A percentile compares a stretch with the other conserved stretches of the same genome.
These are phyloP conservation scores for Fusarium duplospermum DNA, from an alignment of 2,329 filamentous ascomycete species.

Conservation along the genomic window DNA sequence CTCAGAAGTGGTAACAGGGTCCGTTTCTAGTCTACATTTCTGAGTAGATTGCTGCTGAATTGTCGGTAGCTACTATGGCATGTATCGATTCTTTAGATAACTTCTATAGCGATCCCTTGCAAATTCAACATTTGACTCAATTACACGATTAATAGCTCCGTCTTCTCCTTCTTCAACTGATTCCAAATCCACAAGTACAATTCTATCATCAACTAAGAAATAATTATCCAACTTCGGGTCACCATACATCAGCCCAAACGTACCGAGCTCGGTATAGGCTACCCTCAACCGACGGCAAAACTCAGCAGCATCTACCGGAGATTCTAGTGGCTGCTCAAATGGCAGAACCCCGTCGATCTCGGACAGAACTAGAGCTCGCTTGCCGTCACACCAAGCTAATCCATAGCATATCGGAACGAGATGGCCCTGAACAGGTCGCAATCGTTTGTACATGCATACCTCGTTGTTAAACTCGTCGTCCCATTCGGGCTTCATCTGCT, in stretches of 20 bases:
- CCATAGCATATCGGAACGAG: constrained; percentile 27
- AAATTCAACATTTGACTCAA: not conserved
- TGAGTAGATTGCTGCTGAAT: no score
- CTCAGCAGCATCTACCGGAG: not conserved
- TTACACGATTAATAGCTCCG: not conserved
- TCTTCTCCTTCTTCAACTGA: not conserved
- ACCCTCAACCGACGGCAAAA: not conserved
- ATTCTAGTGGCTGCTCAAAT: constrained; percentile 1
- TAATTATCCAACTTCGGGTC: constrained; percentile 25
- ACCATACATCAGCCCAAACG: constrained; percentile 3
- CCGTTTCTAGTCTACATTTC: no score
- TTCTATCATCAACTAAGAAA: constrained; percentile 20
- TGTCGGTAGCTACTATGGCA: not conserved
- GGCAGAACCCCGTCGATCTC: constrained; percentile 17
- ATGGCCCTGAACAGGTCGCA: constrained; percentile 18
- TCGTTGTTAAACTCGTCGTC: constrained; percentile 34
- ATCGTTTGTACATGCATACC: constrained; percentile 19
- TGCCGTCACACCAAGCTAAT: constrained; percentile 13
- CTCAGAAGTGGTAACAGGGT: not conserved
- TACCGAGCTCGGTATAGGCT: not conserved
- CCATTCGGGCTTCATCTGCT: constrained; percentile 24
- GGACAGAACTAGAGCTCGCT: constrained; percentile 22
- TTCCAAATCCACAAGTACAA: constrained; percentile 14
- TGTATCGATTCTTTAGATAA: not conserved
- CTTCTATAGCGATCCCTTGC: not conserved